phyloP scores from a whole-genome alignment of 305 asterid genomes.

The Stenogyne calaminthoides region DNA sequence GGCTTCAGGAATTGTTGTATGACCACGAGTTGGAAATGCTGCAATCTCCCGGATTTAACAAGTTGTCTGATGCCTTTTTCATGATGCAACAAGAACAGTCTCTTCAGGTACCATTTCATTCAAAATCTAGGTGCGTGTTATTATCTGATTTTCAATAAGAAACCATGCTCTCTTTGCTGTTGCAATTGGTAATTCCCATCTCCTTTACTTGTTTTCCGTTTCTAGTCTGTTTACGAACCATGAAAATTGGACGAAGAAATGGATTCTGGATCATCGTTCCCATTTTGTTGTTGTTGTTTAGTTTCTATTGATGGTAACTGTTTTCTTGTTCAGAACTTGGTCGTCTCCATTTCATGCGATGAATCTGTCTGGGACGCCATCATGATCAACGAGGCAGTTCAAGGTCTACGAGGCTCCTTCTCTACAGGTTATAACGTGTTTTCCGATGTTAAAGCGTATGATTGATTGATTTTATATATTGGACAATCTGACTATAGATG shows the following conservation, averaged over 20 bases:
- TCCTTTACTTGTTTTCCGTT: background rate
- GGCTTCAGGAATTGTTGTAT: conserved; percentile 27
- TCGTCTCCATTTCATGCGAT: conserved; percentile 55
- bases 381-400: conserved; percentile 50
- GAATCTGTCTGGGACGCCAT: conserved; percentile 71
- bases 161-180: background rate
- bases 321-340: conserved; percentile 45
- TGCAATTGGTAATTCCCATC: background rate
- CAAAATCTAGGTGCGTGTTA: background rate
- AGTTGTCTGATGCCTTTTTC: conserved; percentile 43
- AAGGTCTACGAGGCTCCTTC: conserved; percentile 41
- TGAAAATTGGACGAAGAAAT: background rate
- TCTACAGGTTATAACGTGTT: conserved; percentile 36
- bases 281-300: background rate
- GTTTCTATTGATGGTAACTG: background rate
- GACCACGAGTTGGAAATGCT: conserved; percentile 29
- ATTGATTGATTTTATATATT: background rate
- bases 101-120: conserved; percentile 40
- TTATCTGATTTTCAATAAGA: background rate
- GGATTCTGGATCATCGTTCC: background rate
- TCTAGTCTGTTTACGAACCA: background rate
- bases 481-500: background rate
- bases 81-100: conserved; percentile 55
- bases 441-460: background rate
- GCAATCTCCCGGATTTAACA: conserved; percentile 46